phyloP scores from a whole-genome alignment of 192 early-diverging fungal species.

The Phlyctochytrium planicorne region DNA sequence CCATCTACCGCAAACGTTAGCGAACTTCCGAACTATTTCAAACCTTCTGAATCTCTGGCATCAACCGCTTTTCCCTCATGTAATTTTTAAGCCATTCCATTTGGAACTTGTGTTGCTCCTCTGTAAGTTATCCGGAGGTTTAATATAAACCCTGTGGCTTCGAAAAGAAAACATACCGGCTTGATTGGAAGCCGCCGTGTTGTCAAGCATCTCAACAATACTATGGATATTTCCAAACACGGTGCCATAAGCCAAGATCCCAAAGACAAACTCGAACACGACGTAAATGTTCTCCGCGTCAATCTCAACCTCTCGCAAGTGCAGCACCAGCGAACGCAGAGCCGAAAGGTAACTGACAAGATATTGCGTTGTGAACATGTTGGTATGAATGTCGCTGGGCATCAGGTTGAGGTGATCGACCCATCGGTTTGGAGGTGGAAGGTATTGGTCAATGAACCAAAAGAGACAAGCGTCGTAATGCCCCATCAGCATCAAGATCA shows the following conservation, averaged over 20 bases:
- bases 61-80: slow-evolving; percentile 29
- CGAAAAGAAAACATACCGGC: slow-evolving; percentile 31
- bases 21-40: neutral
- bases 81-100: slow-evolving; percentile 27
- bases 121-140: no score
- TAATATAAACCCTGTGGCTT: no score
- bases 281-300: slow-evolving; percentile 34
- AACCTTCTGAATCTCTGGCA: slow-evolving; percentile 29
- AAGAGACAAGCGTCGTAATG: slow-evolving; percentile 34
- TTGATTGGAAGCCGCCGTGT: slow-evolving; percentile 31
- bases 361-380: slow-evolving; percentile 21
- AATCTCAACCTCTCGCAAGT: slow-evolving; percentile 13
- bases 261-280: slow-evolving; percentile 31
- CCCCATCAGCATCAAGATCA: slow-evolving; percentile 32
- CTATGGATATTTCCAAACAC: slow-evolving; percentile 38
- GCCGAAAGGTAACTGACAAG: slow-evolving; percentile 29
- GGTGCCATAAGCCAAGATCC: slow-evolving; percentile 36
- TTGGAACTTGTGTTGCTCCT: slow-evolving; percentile 35
- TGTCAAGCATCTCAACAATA: slow-evolving; percentile 36
- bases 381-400: neutral
- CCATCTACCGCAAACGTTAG: slow-evolving; percentile 14
- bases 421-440: slow-evolving; percentile 22
- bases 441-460: slow-evolving; percentile 34
- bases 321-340: slow-evolving; percentile 28
- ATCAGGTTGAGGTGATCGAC: slow-evolving; percentile 20